Conservation (phyloP, 495 filamentous ascomycete genomes). For the Talaromyces nanjingensis region DNA sequence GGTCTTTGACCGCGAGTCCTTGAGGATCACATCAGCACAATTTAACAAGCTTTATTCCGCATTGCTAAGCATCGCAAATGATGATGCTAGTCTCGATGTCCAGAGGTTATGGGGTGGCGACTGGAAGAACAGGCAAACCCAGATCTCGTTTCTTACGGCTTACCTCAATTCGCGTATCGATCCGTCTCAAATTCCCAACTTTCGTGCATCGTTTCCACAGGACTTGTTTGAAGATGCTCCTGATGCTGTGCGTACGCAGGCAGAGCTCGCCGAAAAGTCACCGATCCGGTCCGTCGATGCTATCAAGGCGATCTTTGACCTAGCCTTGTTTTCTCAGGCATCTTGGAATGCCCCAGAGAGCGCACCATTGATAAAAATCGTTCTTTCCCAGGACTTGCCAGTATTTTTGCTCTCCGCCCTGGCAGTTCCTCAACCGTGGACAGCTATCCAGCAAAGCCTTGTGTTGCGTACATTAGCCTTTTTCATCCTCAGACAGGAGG, state of each 20-base stretch:
- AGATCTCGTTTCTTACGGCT: slow-evolving; percentile 82
- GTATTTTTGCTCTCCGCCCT: slow-evolving; percentile 75
- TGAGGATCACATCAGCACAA: slow-evolving; percentile 68
- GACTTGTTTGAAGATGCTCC: slow-evolving; percentile 71
- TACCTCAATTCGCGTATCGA: slow-evolving; percentile 75
- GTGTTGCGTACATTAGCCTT: slow-evolving; percentile 54
- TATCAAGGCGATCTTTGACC: slow-evolving; percentile 70
- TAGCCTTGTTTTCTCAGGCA: slow-evolving; percentile 59
- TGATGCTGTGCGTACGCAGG: slow-evolving; percentile 60
- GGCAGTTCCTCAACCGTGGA: slow-evolving; percentile 60
- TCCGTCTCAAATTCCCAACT: slow-evolving; percentile 69
- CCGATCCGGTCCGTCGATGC: slow-evolving; percentile 86
- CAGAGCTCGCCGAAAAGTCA: slow-evolving; percentile 69
- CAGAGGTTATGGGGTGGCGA: slow-evolving; percentile 85
- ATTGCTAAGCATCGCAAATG: slow-evolving; percentile 59
- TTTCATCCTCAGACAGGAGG: slow-evolving; percentile 55
- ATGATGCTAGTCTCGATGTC: slow-evolving; percentile 59
- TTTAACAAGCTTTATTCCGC: slow-evolving; percentile 74
- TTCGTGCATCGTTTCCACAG: slow-evolving; percentile 68
- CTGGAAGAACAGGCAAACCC: slow-evolving; percentile 80
- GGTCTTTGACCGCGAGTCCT: slow-evolving; percentile 72
- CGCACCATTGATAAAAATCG: slow-evolving; percentile 47
- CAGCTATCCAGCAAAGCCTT: slow-evolving; percentile 52
- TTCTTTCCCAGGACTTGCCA: slow-evolving; percentile 46
- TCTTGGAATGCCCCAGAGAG: slow-evolving; percentile 60